Evolutionary conservation across 495 filamentous ascomycete species (phyloP).

Genomic region (Jackrogersella multiformis): DNA sequence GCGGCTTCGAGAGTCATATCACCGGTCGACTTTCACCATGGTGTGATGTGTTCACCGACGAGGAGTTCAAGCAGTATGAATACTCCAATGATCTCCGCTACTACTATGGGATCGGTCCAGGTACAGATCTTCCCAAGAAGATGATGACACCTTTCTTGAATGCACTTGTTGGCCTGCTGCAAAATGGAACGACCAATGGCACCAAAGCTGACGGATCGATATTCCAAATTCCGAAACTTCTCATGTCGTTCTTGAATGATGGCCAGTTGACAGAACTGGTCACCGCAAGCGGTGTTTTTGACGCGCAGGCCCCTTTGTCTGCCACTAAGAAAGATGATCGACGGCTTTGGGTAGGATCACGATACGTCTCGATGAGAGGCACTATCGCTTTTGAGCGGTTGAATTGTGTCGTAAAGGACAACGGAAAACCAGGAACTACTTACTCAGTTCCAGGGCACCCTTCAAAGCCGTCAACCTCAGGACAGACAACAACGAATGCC

Average conservation of each 20-base stretch:
- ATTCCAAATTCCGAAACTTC: slow-evolving; percentile 57
- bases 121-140: slow-evolving; percentile 55
- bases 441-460: neutral
- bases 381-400: slow-evolving; percentile 64
- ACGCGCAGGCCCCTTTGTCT: slow-evolving; percentile 54
- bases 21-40: slow-evolving; percentile 62
- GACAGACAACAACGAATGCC: slow-evolving; percentile 4
- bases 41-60: slow-evolving; percentile 62
- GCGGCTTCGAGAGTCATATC: slow-evolving; percentile 69
- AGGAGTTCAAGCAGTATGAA: slow-evolving; percentile 64
- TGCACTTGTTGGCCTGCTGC: slow-evolving; percentile 57
- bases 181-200: slow-evolving; percentile 56
- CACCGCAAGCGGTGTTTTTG: slow-evolving; percentile 63
- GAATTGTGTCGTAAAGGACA: slow-evolving; percentile 46
- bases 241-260: slow-evolving; percentile 66
- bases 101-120: slow-evolving; percentile 66
- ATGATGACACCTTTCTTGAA: slow-evolving; percentile 63
- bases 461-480: neutral
- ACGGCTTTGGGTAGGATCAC: slow-evolving; percentile 53
- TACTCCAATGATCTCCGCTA: slow-evolving; percentile 69
- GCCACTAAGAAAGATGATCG: slow-evolving; percentile 49
- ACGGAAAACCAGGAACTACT: neutral
- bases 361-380: slow-evolving; percentile 65
- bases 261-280: slow-evolving; percentile 67
- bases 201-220: slow-evolving; percentile 49